A percentile compares a stretch with the other conserved stretches of the same genome.
phyloP scores from a whole-genome alignment of 345 rosid species.

The Hypericum androsaemum region DNA sequence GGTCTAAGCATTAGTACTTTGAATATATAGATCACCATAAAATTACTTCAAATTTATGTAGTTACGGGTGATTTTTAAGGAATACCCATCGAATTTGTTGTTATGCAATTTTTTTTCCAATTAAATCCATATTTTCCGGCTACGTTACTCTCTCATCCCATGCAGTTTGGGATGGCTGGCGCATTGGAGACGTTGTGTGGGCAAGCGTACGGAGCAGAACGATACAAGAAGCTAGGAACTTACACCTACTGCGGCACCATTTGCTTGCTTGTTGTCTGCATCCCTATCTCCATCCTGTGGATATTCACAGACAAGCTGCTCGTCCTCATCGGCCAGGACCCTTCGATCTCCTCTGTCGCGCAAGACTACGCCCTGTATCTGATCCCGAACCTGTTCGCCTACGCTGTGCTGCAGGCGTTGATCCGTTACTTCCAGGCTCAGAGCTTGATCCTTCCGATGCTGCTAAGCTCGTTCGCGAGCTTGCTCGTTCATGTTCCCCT shows the following conservation, averaged over 20 bases:
- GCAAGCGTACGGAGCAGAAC: constrained; percentile 57
- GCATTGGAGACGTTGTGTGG: constrained; percentile 57
- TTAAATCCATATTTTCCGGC: too few species aligned
- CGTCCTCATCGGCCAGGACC: constrained; percentile 30
- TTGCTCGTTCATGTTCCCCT: constrained; percentile 32
- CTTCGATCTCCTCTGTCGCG: constrained; percentile 30
- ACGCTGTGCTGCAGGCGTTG: constrained; percentile 30
- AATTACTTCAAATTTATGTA: too few species aligned
- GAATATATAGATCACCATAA: too few species aligned
- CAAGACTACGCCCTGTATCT: constrained; percentile 33
- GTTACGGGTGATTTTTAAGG: too few species aligned
- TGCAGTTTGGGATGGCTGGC: constrained; percentile 43
- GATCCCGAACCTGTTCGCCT: constrained; percentile 36
- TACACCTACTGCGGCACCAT: constrained; percentile 31
- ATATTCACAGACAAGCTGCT: constrained; percentile 36
- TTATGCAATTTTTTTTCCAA: too few species aligned
- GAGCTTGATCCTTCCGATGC: constrained; percentile 33
- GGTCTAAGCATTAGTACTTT: too few species aligned
- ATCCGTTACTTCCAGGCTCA: constrained; percentile 38
- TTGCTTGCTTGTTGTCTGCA: constrained; percentile 23
- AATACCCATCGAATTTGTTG: too few species aligned
- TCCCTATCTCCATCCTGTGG: constrained; percentile 33
- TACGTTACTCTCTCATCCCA: background rate
- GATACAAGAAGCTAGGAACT: constrained; percentile 31
- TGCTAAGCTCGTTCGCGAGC: constrained; percentile 27